Evolutionary conservation across 2,329 filamentous ascomycete genomes (phyloP).

Genomic region (Macrophomina phaseolina): DNA sequence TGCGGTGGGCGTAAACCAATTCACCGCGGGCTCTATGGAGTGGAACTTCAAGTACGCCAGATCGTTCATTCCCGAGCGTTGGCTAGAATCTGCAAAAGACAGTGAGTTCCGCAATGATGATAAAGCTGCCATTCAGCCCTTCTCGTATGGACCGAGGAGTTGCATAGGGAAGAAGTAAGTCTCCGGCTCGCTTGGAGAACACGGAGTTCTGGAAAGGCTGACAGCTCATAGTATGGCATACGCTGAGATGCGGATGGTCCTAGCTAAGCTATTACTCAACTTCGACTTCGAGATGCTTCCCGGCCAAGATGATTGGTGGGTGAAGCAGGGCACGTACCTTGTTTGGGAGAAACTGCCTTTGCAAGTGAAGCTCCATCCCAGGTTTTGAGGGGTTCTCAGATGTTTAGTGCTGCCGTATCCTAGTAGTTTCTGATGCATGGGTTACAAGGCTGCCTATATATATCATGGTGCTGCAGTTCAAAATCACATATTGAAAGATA

Average conservation of each 20-base stretch:
- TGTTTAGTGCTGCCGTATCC: too few species aligned
- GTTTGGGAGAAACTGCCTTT: conserved; percentile 46
- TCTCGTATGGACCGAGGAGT: conserved; percentile 50
- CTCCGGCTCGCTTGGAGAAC: background rate
- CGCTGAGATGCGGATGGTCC: conserved; percentile 50
- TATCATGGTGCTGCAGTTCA: too few species aligned
- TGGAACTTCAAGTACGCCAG: conserved; percentile 44
- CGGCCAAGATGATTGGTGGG: conserved; percentile 39
- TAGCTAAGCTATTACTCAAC: conserved; percentile 43
- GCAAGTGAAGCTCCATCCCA: conserved; percentile 31
- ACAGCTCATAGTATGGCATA: conserved; percentile 39
- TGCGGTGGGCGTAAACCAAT: conserved; percentile 10
- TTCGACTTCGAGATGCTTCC: conserved; percentile 47
- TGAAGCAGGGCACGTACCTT: conserved; percentile 38
- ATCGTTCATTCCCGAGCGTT: conserved; percentile 50
- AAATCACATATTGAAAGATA: too few species aligned
- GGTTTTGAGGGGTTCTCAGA: background rate
- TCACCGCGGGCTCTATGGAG: conserved; percentile 28
- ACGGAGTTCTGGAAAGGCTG: background rate
- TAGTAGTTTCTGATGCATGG: too few species aligned
- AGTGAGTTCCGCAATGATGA: conserved; percentile 37
- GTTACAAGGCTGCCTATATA: too few species aligned
- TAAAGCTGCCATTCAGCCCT: conserved; percentile 49
- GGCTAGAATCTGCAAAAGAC: conserved; percentile 40
- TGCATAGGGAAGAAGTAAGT: conserved; percentile 46